Evolutionary conservation across 768 basidiomycete genomes (phyloP).

Genomic region (Termitomyces sp.): DNA sequence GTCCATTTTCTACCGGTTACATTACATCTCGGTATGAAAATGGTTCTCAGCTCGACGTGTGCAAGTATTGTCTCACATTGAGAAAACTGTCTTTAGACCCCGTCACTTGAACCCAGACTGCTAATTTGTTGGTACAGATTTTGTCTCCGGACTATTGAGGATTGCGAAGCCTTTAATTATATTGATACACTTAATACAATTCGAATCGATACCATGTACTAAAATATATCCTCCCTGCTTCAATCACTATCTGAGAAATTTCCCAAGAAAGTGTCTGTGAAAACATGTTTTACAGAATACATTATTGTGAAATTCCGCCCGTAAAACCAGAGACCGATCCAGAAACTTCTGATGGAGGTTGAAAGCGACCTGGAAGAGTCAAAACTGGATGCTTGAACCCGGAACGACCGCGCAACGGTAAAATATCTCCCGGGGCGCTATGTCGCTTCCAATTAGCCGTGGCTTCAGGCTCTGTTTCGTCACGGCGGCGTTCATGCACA

Average conservation of each 20-base stretch:
- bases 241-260: not conserved
- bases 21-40: not conserved
- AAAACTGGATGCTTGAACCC: constrained; percentile 61
- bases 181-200: not conserved
- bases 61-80: constrained; percentile 9
- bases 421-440: constrained; percentile 62
- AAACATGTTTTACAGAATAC: not conserved
- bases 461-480: constrained; percentile 11
- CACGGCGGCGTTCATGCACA: constrained; percentile 25
- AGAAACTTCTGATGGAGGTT: constrained; percentile 14
- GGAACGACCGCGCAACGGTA: constrained; percentile 36
- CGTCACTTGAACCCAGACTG: not conserved
- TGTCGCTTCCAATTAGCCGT: constrained; percentile 41
- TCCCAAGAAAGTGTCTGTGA: constrained; percentile 1
- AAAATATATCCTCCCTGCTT: constrained; percentile 9
- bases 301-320: not conserved
- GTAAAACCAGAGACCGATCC: constrained; percentile 11
- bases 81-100: constrained; percentile 6
- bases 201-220: constrained; percentile 5
- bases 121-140: not conserved
- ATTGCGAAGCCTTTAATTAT: not conserved
- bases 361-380: constrained; percentile 52
- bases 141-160: not conserved
- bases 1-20: constrained; percentile 14
- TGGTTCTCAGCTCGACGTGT: constrained; percentile 41